Base-by-base conservation (phyloP, 345 rosid species). In the Eucalyptus grandis region DNA sequence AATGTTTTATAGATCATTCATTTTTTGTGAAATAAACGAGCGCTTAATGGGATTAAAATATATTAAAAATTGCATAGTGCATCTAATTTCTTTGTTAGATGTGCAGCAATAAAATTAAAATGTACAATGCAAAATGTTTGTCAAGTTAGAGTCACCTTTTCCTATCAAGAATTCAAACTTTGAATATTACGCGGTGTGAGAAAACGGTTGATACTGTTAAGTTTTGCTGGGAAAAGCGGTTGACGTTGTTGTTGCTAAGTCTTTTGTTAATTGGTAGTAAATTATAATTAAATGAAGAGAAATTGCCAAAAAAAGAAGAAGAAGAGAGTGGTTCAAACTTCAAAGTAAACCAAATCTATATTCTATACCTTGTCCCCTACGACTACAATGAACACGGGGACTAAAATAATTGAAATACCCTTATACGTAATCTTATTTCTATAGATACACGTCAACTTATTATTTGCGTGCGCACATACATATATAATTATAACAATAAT, bases 1-100 rank as follows among this genome's bases (percentile, higher is more conserved):
- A 65, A 65, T 14, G 0, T 14, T 13, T 65, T 65, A 0, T 4
- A 14, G 3, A 65, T 30, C 5, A n/a, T 30, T 14, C 5, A 30
- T 14, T 27, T 65, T 65, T 27, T 4, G 37, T n/a, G 19, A 65
- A 7, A 65, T 31, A 14, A n/a, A 14, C 1, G 9, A 2, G 2
- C 16, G 16, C 10, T 14, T 65, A 7, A 14, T 65, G 9, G 37
- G 72, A 65, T 14, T 65, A 2, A 16, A 14, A 30, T n/a, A 6
- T 10, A 56, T 67, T 4, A 4, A 67, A n/a, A 67, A 67, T 67
- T 67, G 77, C 11, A n/a, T 2, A n/a, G 77, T n/a, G 40, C 11
- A 1, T 67, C 77, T 65, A 12, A 7, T 14, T 67, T n/a, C 5
- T 15, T n/a, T n/a, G 31, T 15, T n/a, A 30, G 34, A 67, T 4